Evolutionary conservation across 306 rosid genomes (phyloP).

Genomic region (Betula pendula): DNA sequence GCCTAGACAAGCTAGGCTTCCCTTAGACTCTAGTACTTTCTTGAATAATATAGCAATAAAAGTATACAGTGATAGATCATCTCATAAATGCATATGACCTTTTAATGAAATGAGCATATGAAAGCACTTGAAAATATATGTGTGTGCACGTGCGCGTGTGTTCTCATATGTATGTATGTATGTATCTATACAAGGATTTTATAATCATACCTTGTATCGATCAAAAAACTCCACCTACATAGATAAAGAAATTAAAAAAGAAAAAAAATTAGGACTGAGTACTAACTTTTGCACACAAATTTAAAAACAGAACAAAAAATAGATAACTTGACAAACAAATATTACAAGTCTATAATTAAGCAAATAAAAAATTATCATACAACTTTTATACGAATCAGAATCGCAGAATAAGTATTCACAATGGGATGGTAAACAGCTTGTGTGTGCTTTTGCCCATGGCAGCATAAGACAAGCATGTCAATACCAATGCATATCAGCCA

Average conservation of each 20-base stretch:
- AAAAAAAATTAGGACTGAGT: constrained; percentile 12
- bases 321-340: background rate
- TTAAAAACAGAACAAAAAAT: background rate
- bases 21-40: too few relatives aligned
- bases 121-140: background rate
- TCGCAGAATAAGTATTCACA: background rate
- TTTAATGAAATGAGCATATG: background rate
- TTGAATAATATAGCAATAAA: too few relatives aligned
- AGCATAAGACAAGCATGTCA: background rate
- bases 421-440: background rate
- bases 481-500: constrained; percentile 5
- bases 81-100: too few relatives aligned
- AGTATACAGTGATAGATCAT: too few relatives aligned
- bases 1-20: too few relatives aligned
- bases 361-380: background rate
- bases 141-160: background rate
- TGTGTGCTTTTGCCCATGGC: background rate
- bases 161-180: background rate
- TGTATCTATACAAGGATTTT: constrained; percentile 13
- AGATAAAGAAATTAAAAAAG: background rate
- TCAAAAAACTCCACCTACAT: constrained; percentile 92
- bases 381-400: background rate
- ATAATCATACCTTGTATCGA: constrained; percentile 72
- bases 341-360: background rate
- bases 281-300: background rate